These are phyloP conservation scores for Jackrogersella minutella DNA, from an alignment of 495 filamentous ascomycete genomes.

Conservation along the genomic window DNA sequence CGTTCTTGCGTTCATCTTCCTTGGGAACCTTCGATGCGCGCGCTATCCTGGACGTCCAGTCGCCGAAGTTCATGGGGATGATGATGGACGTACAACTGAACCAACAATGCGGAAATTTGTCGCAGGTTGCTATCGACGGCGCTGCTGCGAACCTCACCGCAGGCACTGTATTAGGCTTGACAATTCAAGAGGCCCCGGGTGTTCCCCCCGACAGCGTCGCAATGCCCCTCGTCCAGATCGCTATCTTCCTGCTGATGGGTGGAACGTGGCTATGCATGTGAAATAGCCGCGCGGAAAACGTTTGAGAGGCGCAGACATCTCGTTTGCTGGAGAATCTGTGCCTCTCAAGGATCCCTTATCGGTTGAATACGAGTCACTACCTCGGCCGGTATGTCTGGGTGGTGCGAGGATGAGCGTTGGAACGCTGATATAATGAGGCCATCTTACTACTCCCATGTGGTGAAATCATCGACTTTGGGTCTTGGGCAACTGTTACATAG, in stretches of 20 bases:
- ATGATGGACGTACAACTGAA: conserved; percentile 46
- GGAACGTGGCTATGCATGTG: conserved; percentile 29
- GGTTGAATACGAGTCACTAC: neutral
- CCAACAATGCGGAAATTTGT: conserved; percentile 47
- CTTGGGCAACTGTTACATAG: neutral
- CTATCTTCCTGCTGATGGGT: conserved; percentile 22
- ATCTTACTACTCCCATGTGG: neutral
- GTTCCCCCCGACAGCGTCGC: conserved; percentile 2
- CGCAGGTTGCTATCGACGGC: conserved; percentile 40
- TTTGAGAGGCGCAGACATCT: neutral
- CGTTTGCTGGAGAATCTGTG: neutral
- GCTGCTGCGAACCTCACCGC: conserved; percentile 46
- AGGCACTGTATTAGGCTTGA: conserved; percentile 38
- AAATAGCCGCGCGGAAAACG: neutral
- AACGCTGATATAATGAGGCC: neutral
- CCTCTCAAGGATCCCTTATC: neutral
- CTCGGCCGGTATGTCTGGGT: neutral
- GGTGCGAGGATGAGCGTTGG: neutral
- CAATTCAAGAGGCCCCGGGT: conserved; percentile 28
- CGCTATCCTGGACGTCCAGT: conserved; percentile 43
- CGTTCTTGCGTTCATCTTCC: conserved; percentile 44
- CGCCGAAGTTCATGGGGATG: conserved; percentile 39
- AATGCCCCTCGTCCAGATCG: conserved; percentile 16
- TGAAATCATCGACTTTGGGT: neutral
- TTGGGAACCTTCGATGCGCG: conserved; percentile 42